Percentiles rank a stretch among this genome's conserved stretches.
Evolutionary conservation across 2,329 filamentous ascomycete species (phyloP).

Genomic region (Diaporthe caulivora): DNA sequence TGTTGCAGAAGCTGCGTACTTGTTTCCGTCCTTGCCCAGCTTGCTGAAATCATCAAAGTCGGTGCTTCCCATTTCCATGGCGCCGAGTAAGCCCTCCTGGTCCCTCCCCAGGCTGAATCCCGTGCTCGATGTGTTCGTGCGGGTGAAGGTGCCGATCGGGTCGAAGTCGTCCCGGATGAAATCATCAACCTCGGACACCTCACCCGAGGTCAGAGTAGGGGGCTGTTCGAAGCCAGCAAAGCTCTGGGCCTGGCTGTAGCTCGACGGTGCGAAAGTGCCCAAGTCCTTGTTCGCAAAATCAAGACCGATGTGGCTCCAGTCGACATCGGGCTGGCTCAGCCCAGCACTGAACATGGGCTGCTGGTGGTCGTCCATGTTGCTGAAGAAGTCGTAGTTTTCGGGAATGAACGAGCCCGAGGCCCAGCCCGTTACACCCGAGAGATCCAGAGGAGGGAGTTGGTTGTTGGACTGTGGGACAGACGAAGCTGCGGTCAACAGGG

Average conservation of each 20-base stretch:
- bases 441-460: conserved; percentile 69
- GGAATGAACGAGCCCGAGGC: conserved; percentile 61
- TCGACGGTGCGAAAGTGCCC: conserved; percentile 64
- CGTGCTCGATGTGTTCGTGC: conserved; percentile 61
- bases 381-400: conserved; percentile 69
- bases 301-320: conserved; percentile 67
- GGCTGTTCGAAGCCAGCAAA: conserved; percentile 68
- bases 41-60: conserved; percentile 69
- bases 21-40: conserved; percentile 56
- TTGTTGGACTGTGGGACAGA: conserved; percentile 66
- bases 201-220: conserved; percentile 71
- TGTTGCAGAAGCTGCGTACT: conserved; percentile 56
- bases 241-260: conserved; percentile 67
- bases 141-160: conserved; percentile 61
- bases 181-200: conserved; percentile 77
- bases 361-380: conserved; percentile 59
- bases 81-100: conserved; percentile 57
- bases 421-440: conserved; percentile 62
- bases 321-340: conserved; percentile 66
- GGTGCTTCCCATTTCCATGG: conserved; percentile 60
- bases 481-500: conserved; percentile 61
- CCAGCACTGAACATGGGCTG: conserved; percentile 73
- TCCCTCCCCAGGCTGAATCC: conserved; percentile 60
- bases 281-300: conserved; percentile 60
- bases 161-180: conserved; percentile 58